Percentiles rank a stretch among this genome's conserved stretches.
These are phyloP conservation scores for Lathyrus oleraceus DNA, from an alignment of 306 rosid species.

Conservation along the genomic window DNA sequence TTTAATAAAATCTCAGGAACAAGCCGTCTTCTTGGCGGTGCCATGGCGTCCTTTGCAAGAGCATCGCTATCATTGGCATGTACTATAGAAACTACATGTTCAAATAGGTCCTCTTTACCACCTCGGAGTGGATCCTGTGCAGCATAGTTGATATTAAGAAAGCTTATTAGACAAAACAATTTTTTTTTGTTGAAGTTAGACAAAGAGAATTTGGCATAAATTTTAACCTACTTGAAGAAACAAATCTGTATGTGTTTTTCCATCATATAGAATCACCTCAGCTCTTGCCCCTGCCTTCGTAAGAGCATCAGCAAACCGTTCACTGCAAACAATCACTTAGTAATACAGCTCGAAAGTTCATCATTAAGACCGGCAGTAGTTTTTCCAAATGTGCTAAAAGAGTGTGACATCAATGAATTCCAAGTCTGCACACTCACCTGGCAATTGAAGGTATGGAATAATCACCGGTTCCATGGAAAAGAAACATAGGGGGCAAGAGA, in stretches of 20 bases:
- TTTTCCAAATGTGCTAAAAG: constrained; percentile 15
- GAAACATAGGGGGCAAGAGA: constrained; percentile 64
- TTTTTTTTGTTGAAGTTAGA: background rate
- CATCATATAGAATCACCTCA: constrained; percentile 67
- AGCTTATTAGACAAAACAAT: constrained; percentile 3
- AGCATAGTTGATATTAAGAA: constrained; percentile 23
- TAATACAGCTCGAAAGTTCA: constrained; percentile 3
- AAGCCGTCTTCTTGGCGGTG: constrained; percentile 72
- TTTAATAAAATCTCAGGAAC: constrained; percentile 82
- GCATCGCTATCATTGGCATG: constrained; percentile 77
- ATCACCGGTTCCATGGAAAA: constrained; percentile 91
- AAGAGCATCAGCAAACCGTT: constrained; percentile 61
- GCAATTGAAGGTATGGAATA: constrained; percentile 80
- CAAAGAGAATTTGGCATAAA: constrained; percentile 5
- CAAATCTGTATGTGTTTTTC: constrained; percentile 95
- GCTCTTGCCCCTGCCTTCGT: constrained; percentile 65
- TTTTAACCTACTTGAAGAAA: constrained; percentile 75
- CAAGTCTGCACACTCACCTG: constrained; percentile 58
- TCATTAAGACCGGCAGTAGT: constrained; percentile 17
- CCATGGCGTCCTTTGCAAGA: constrained; percentile 60
- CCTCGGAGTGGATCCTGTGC: constrained; percentile 94
- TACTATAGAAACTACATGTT: constrained; percentile 57
- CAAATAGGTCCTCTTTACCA: constrained; percentile 80
- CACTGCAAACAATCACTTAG: constrained; percentile 54
- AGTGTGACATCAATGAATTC: constrained; percentile 4